Conservation (phyloP, 257 asterid species). For the Solanum chmielewskii region DNA sequence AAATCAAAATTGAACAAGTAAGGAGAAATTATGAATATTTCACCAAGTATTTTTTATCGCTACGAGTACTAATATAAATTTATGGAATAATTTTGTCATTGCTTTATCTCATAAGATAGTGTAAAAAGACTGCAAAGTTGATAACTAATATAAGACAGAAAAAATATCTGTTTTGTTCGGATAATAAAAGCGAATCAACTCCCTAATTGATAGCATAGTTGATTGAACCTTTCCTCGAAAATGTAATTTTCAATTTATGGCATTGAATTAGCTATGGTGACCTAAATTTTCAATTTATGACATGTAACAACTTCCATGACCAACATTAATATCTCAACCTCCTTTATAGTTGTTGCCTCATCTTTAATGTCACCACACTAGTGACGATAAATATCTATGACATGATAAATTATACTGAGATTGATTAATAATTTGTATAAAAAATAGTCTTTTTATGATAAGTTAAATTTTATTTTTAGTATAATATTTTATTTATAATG, state of each 20-base stretch:
- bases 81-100: neutral
- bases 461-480: rapidly evolving
- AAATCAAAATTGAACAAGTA: neutral
- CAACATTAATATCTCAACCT: neutral
- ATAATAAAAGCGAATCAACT: neutral
- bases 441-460: too few relatives aligned
- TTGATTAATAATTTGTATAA: too few relatives aligned
- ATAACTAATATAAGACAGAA: neutral
- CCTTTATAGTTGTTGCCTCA: neutral
- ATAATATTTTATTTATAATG: neutral
- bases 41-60: too few relatives aligned
- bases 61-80: too few relatives aligned
- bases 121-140: too few relatives aligned
- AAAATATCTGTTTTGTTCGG: neutral
- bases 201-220: neutral
- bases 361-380: neutral
- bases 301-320: neutral
- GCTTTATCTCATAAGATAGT: too few relatives aligned
- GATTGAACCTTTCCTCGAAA: neutral
- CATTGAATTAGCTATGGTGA: neutral
- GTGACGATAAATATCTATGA: neutral
- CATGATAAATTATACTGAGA: neutral
- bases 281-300: neutral
- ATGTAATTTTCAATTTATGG: too few relatives aligned
- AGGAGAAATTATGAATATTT: too few relatives aligned